Percentiles rank a stretch among this genome's conserved stretches.
Evolutionary conservation across 805 yeast species (phyloP).

Genomic region (Danielia reshetovae): DNA sequence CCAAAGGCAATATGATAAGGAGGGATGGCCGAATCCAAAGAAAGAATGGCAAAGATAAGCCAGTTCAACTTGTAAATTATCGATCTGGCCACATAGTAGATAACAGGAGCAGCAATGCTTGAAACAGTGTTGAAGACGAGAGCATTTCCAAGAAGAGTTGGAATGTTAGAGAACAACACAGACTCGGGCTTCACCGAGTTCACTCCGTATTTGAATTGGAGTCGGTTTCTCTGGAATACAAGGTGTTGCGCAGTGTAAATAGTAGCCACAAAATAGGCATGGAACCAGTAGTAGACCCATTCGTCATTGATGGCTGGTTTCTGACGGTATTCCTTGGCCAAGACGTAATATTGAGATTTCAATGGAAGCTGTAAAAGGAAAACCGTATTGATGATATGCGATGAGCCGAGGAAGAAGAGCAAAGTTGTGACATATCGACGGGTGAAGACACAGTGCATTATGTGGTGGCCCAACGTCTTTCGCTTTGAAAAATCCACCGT

Average conservation of each 20-base stretch:
- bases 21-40: slow-evolving; percentile 41
- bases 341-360: slow-evolving; percentile 23
- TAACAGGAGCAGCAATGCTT: slow-evolving; percentile 31
- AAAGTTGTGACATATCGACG: slow-evolving; percentile 15
- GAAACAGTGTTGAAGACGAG: slow-evolving; percentile 27
- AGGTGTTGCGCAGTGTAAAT: slow-evolving; percentile 50
- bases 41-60: slow-evolving; percentile 26
- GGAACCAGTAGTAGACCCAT: slow-evolving; percentile 50
- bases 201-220: slow-evolving; percentile 40
- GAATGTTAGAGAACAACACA: slow-evolving; percentile 23
- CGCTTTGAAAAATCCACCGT: slow-evolving; percentile 29
- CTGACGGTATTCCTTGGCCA: slow-evolving; percentile 37
- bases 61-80: slow-evolving; percentile 35
- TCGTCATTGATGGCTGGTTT: slow-evolving; percentile 38
- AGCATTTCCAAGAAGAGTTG: slow-evolving; percentile 35
- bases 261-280: slow-evolving; percentile 35
- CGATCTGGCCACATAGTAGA: slow-evolving; percentile 39
- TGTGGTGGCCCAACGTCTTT: slow-evolving; percentile 32
- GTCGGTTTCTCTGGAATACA: slow-evolving; percentile 51
- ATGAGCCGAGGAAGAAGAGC: slow-evolving; percentile 21
- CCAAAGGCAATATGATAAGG: slow-evolving; percentile 17
- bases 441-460: slow-evolving; percentile 15
- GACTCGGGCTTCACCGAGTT: slow-evolving; percentile 38
- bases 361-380: slow-evolving; percentile 28
- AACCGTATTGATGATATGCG: slow-evolving; percentile 19